Conservation (phyloP, 75 land plant species). For the Ceratopteris richardii region DNA sequence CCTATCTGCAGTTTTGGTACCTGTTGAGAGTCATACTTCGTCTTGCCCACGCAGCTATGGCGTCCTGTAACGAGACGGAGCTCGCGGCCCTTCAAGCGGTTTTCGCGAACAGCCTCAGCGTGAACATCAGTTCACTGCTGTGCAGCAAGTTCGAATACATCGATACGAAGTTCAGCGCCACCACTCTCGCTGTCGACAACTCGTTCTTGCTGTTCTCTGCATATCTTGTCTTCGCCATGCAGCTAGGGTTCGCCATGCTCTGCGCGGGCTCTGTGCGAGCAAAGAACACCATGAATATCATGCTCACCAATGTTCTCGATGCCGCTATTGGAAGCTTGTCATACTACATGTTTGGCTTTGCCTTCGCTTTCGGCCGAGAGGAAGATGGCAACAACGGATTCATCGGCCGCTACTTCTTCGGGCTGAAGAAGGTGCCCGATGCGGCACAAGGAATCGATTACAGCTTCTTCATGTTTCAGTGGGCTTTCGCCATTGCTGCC, state of each 20-base stretch:
- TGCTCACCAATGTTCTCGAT: slow-evolving; percentile 75
- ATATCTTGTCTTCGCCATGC: slow-evolving; percentile 78
- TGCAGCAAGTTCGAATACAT: slow-evolving; percentile 36
- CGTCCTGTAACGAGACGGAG: too few species aligned
- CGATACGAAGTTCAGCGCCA: slow-evolving; percentile 22
- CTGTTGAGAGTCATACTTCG: too few species aligned
- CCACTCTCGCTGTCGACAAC: slow-evolving; percentile 42
- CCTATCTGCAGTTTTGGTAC: too few species aligned
- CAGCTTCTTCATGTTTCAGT: slow-evolving; percentile 55
- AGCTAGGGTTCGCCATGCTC: slow-evolving; percentile 80
- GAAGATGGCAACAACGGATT: slow-evolving; percentile 42
- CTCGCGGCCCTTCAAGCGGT: too few species aligned
- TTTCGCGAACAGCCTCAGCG: too few species aligned
- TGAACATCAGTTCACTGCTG: too few species aligned
- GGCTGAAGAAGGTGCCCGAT: slow-evolving; percentile 30
- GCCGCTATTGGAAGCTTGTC: slow-evolving; percentile 60
- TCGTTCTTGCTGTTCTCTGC: slow-evolving; percentile 80
- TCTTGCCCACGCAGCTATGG: too few species aligned
- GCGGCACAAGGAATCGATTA: slow-evolving; percentile 33
- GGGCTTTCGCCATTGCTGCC: slow-evolving; percentile 73
- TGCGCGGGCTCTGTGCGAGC: slow-evolving; percentile 72
- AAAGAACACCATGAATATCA: slow-evolving; percentile 74
- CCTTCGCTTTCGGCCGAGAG: slow-evolving; percentile 56
- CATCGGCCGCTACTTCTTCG: too few species aligned
- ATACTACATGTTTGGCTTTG: slow-evolving; percentile 58